These are phyloP conservation scores for Clarireedia paspali DNA, from an alignment of 2,329 filamentous ascomycete species.

Conservation along the genomic window DNA sequence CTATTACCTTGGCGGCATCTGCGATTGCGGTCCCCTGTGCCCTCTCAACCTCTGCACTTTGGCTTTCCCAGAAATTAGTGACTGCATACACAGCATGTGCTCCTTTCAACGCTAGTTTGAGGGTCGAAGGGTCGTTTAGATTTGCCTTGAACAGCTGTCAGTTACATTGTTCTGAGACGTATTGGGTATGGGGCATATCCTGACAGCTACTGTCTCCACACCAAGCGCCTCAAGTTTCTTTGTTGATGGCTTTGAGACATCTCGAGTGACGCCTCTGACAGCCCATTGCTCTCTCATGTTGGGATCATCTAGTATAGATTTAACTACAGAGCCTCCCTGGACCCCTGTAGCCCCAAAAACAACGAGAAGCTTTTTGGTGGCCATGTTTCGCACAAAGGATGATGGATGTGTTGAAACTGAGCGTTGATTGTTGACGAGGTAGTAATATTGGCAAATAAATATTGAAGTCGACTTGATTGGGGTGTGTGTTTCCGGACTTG, in stretches of 20 bases:
- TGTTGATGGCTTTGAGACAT: constrained; percentile 35
- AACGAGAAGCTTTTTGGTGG: constrained; percentile 34
- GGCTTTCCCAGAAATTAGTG: constrained; percentile 30
- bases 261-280: constrained; percentile 42
- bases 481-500: no score
- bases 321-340: constrained; percentile 46
- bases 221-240: constrained; percentile 34
- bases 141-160: constrained; percentile 28
- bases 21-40: constrained; percentile 42
- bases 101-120: constrained; percentile 29
- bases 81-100: constrained; percentile 29
- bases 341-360: constrained; percentile 43
- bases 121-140: constrained; percentile 33
- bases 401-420: no score
- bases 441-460: no score
- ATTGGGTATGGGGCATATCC: constrained; percentile 3
- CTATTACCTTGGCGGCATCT: constrained; percentile 36
- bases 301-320: constrained; percentile 40
- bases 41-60: constrained; percentile 34
- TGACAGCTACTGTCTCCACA: constrained; percentile 36
- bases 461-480: no score
- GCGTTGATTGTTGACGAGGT: no score
- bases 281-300: constrained; percentile 33
- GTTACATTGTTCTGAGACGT: no score
- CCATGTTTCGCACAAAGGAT: constrained; percentile 13